Evolutionary conservation across 2,329 filamentous ascomycete genomes (phyloP), one percentile per base, ranked within the genome.

Genomic region (Aspergillus pseudoviridinutans): DNA sequence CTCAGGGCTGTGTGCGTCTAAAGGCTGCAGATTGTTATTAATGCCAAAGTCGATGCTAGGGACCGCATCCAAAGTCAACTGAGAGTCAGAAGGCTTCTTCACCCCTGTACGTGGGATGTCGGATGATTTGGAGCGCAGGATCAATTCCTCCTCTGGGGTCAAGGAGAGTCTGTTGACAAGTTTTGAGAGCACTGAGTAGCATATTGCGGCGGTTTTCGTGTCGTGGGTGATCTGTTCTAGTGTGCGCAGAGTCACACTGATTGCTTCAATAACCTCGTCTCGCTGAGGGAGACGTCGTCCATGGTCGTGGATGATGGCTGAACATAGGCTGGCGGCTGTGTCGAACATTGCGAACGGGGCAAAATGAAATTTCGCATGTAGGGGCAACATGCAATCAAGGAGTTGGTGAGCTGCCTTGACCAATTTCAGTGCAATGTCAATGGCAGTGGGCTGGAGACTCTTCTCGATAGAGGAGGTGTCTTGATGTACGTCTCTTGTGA

Each of bases 321-420:
- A 82, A 68, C 79, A 82, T 4, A 83, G 65, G 20, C 81, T 70
- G 0, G 81, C 79, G 0, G 80, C 76, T 0, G 79, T 80, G 58
- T 84, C 80, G 50, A 84, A 84, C 32, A 82, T 76, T 47, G 74
- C 72, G 56, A 82, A 83, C 0, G 80, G 69, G 5, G 80, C 76
- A 53, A 80, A 75, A 60, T 82, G 78, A 46, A 80, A 82, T 38
- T 79, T 81, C 5, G 76, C 74, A 49, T 81, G 78, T 12, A 76
- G 68, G 0, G 79, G 78, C 38, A 77, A 62, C 12, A 66, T 56
- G 7, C 63, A 71, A 20, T 79, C 68, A 53, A 81, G 80, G 9
- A 82, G 73, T 14, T 66, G 62, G 24, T 72, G 72, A 4, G 79
- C 70, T 1, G 72, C 68, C 2, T 66, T 58, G 58, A 83, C 74